Base-by-base conservation (phyloP, 768 basidiomycete genomes). In the Ramaria rubella region DNA sequence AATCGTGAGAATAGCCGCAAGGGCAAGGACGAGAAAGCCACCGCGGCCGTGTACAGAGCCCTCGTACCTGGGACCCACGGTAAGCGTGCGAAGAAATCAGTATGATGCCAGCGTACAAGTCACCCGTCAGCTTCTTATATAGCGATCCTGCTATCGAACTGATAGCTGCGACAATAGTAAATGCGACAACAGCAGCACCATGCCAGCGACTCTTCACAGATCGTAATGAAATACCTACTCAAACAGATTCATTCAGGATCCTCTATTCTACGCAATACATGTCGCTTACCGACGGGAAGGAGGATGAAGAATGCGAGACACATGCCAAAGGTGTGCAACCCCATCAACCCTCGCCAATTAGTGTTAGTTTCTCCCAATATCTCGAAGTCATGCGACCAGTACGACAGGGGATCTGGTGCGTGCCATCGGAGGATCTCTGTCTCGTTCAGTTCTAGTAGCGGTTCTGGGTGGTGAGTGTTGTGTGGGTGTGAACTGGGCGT, bases 381-480 rank as follows among this genome's bases (percentile, higher is more conserved):
- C 33, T 87, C 82, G 66, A 84, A 79, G 68, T 94, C 93, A 61
- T 86, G 79, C 14, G 87, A 83, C 69, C 82, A 91, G 69, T 92
- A 95, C 2, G 90, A 92, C 0, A 85, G 81, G 0, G 88, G 88
- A 0, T 86, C 87, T 0, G 84, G 83, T 0, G 73, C 67, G 67
- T 94, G 90, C 55, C 73, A 70, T 61, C 80, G 66, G 30, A 81
- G 72, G 48, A 93, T 71, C 53, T 86, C 81, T 0, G 87, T 86
- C 66, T 94, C 93, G 68, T 94, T 90, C 55, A 94, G 73, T 58
- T 78, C 72, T n/a, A 76, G 61, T 24, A 81, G 60, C 14, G 85
- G 84, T 4, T 75, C 75, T 5, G 29, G 11, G 36, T 48, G 45
- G 11, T 36, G 33, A 23, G 44, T 9, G n/a, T n/a, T n/a, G 29